Base-by-base conservation (phyloP, 495 filamentous ascomycete species). In the Collariella sp. region DNA sequence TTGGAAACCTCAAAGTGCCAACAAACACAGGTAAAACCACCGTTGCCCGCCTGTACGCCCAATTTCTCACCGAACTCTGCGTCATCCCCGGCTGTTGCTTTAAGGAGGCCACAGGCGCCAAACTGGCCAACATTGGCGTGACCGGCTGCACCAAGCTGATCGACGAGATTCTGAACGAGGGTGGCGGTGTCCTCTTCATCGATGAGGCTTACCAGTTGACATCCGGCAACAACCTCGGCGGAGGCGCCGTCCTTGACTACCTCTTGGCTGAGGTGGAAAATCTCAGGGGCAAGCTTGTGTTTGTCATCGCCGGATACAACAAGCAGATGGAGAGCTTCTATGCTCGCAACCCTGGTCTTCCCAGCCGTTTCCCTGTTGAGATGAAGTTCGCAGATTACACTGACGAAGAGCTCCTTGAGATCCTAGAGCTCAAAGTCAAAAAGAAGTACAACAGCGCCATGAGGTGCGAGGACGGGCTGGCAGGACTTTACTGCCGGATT, bases 11-110 rank as follows among this genome's bases (percentile, higher is more conserved):
- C n/a, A n/a, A n/a, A n/a, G n/a, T n/a, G n/a, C n/a, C n/a, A n/a
- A n/a, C n/a, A n/a, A n/a, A n/a, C n/a, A 1, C 38, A 85, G 84
- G 84, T 1, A 94, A 91, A 72, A 91, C 88, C 0, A 91, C 87
- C 0, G 82, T 91, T 13, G 87, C 87, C n/a, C 76, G 86, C 6
- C 65, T 87, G 0, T 94, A 91, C 54, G 86, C 82, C 6, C 76
- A 81, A 40, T 83, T 90, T 52, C 65, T 91, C 3, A 69, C 78
- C 0, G 74, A 82, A 0, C 68, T 88, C 0, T 80, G 80, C 0
- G 76, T 80, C 7, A 69, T 88, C 19, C 69, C 80, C 0, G 76
- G 72, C 0, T 47, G 57, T n/a, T 62, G 54, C 13, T 80, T 91
- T 40, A 62, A 79, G 1, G 87, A 91, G 56, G 86, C 80, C 0